Percentiles rank a stretch among this genome's conserved stretches.
phyloP scores from a whole-genome alignment of 305 asterid genomes.

The Galium porrigens region DNA sequence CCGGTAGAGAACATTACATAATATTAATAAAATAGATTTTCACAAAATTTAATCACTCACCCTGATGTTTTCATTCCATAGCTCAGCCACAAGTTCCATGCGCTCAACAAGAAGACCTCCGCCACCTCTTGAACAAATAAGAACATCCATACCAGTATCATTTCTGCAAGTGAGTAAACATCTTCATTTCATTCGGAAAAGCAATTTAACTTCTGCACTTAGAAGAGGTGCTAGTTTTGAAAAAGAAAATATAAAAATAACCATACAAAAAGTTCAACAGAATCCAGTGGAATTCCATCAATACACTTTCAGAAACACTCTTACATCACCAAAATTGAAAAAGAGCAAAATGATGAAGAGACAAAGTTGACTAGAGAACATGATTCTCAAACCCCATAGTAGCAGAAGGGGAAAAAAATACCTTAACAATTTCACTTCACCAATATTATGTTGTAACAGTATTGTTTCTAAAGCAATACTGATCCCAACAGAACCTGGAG shows the following conservation, averaged over 20 bases:
- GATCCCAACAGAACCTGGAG: slow-evolving; percentile 84
- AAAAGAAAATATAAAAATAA: neutral
- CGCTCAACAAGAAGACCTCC: slow-evolving; percentile 86
- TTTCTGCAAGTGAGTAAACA: slow-evolving; percentile 33
- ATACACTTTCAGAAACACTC: neutral
- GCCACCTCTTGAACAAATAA: slow-evolving; percentile 95
- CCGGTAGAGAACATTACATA: slow-evolving; percentile 13
- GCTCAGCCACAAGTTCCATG: slow-evolving; percentile 85
- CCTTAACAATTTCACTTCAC: slow-evolving; percentile 45
- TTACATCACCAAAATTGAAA: neutral
- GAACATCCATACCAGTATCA: slow-evolving; percentile 42
- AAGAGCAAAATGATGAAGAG: neutral
- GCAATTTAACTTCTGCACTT: neutral
- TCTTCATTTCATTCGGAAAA: too few species aligned
- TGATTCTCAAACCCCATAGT: neutral
- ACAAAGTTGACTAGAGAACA: neutral
- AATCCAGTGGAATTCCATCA: neutral
- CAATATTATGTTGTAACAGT: slow-evolving; percentile 47
- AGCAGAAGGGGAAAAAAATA: slow-evolving; percentile 16
- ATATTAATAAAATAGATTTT: slow-evolving; percentile 5
- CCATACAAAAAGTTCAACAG: neutral
- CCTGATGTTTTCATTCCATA: slow-evolving; percentile 82
- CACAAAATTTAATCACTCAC: slow-evolving; percentile 25
- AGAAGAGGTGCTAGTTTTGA: neutral
- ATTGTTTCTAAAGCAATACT: slow-evolving; percentile 91